These are phyloP conservation scores for Pholiota adiposa DNA, from an alignment of 1,284 basidiomycete genomes.

Conservation along the genomic window DNA sequence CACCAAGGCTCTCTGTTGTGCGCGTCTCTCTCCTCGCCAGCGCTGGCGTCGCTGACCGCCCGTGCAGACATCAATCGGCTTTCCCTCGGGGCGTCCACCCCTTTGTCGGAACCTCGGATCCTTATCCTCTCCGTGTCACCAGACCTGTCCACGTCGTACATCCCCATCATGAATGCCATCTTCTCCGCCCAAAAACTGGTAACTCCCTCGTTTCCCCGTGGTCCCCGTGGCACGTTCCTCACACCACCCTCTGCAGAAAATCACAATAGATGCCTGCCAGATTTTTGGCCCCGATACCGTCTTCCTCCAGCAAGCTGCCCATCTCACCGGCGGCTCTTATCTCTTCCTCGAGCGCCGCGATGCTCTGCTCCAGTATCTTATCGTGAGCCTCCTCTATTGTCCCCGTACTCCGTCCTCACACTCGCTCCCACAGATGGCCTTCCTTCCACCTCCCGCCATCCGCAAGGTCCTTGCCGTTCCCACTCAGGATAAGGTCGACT, in stretches of 20 bases:
- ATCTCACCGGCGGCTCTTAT: slow-evolving; percentile 94
- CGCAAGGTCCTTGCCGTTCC: slow-evolving; percentile 84
- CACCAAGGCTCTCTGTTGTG: slow-evolving; percentile 90
- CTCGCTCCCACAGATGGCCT: slow-evolving; percentile 72
- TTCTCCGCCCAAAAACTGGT: slow-evolving; percentile 98
- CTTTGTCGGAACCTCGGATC: slow-evolving; percentile 76
- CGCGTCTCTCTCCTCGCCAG: slow-evolving; percentile 32
- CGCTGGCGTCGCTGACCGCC: slow-evolving; percentile 8
- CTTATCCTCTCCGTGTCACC: slow-evolving; percentile 93
- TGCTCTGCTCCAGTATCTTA: slow-evolving; percentile 86
- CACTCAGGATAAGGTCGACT: slow-evolving; percentile 94
- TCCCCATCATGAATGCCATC: slow-evolving; percentile 99
- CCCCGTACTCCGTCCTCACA: background rate
- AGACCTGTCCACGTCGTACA: slow-evolving; percentile 86
- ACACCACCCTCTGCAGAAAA: slow-evolving; percentile 62
- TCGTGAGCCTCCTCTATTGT: slow-evolving; percentile 51
- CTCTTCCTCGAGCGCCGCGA: slow-evolving; percentile 83
- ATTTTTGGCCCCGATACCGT: slow-evolving; percentile 90
- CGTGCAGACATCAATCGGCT: slow-evolving; percentile 82
- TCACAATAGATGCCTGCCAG: slow-evolving; percentile 96
- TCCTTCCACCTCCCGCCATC: slow-evolving; percentile 83
- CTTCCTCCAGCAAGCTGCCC: slow-evolving; percentile 96
- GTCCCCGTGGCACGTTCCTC: slow-evolving; percentile 3
- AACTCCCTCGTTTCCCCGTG: slow-evolving; percentile 29
- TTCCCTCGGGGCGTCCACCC: slow-evolving; percentile 35